These are phyloP conservation scores for Amphibolis antarctica DNA, from an alignment of 106 monocot species.

Conservation along the genomic window DNA sequence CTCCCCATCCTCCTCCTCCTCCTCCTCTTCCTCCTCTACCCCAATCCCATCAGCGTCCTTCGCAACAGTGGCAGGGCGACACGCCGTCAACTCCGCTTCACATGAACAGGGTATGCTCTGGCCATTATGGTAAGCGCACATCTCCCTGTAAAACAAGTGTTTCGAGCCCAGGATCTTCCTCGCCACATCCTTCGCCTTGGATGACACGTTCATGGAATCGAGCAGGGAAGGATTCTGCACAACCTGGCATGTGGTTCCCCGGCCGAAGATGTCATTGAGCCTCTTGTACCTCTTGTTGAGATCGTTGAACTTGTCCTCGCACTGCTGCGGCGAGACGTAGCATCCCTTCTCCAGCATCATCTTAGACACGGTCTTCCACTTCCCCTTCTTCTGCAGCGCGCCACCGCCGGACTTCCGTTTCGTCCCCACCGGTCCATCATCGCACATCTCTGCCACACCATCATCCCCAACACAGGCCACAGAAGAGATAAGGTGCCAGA, in stretches of 20 bases:
- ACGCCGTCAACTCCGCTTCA: background rate
- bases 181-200: constrained; percentile 51
- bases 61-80: background rate
- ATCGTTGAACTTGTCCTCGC: constrained; percentile 80
- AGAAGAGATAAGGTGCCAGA: constrained; percentile 36
- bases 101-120: constrained; percentile 28
- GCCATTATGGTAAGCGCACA: constrained; percentile 74
- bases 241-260: constrained; percentile 44
- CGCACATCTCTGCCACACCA: constrained; percentile 2
- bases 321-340: constrained; percentile 59
- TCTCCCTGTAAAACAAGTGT: constrained; percentile 71
- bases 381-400: constrained; percentile 55
- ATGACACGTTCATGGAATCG: constrained; percentile 44
- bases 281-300: constrained; percentile 80
- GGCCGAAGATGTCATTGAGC: constrained; percentile 65
- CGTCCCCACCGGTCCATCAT: background rate
- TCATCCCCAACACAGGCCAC: constrained; percentile 42
- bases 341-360: constrained; percentile 37
- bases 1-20: constrained; percentile 15
- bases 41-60: background rate
- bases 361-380: constrained; percentile 54
- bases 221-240: constrained; percentile 49
- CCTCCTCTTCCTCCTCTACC: constrained; percentile 14
- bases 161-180: constrained; percentile 56
- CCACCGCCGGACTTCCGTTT: background rate